phyloP scores from a whole-genome alignment of 2,329 filamentous ascomycete genomes.

The Claviceps arundinis region DNA sequence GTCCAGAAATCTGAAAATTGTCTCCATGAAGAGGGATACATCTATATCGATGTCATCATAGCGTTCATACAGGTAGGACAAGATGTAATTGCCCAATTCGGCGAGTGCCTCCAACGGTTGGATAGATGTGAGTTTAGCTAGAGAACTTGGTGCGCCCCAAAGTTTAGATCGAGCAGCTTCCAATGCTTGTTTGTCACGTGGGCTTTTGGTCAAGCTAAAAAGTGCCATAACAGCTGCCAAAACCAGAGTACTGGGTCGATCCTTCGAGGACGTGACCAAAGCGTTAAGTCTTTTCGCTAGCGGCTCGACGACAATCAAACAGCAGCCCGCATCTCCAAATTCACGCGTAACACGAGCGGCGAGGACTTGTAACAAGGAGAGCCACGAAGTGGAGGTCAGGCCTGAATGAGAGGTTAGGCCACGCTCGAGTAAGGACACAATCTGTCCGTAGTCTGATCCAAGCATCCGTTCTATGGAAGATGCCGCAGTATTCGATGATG shows the following conservation, averaged over 20 bases:
- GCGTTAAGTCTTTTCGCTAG: slow-evolving; percentile 44
- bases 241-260: slow-evolving; percentile 15
- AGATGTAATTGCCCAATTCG: slow-evolving; percentile 37
- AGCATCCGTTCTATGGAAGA: slow-evolving; percentile 29
- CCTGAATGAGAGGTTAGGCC: slow-evolving; percentile 39
- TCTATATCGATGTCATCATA: slow-evolving; percentile 21
- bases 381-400: slow-evolving; percentile 34
- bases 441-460: slow-evolving; percentile 56
- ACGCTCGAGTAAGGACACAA: slow-evolving; percentile 52
- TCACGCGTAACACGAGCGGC: slow-evolving; percentile 44
- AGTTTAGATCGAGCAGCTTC: slow-evolving; percentile 53
- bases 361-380: slow-evolving; percentile 43
- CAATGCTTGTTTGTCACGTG: slow-evolving; percentile 47
- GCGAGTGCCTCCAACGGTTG: slow-evolving; percentile 59
- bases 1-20: slow-evolving; percentile 25
- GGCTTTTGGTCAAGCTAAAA: slow-evolving; percentile 36
- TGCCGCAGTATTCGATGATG: not conserved
- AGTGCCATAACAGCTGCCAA: slow-evolving; percentile 22
- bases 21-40: slow-evolving; percentile 5
- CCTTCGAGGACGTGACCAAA: slow-evolving; percentile 5
- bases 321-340: slow-evolving; percentile 53
- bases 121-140: slow-evolving; percentile 28
- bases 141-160: slow-evolving; percentile 33
- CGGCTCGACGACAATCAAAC: slow-evolving; percentile 57
- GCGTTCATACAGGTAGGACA: slow-evolving; percentile 41